A percentile compares a stretch with the other conserved stretches of the same genome.
Evolutionary conservation across 148 eudicot species (phyloP).

Genomic region (Salicornia ramosissima): DNA sequence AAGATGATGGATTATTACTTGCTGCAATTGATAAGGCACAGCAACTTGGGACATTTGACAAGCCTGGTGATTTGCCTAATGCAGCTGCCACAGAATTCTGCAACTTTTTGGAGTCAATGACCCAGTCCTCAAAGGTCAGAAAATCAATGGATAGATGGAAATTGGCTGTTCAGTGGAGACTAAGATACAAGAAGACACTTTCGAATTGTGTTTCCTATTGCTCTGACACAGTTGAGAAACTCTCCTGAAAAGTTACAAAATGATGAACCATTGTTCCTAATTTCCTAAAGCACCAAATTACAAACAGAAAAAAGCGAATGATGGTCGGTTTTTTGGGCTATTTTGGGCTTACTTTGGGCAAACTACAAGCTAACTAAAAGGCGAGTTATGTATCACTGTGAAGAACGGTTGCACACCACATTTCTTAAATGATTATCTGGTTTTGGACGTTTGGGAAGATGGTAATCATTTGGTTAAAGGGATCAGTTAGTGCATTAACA

Average conservation of each 20-base stretch:
- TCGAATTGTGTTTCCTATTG: slow-evolving; percentile 52
- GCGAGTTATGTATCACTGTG: no score
- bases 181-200: slow-evolving; percentile 55
- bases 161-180: slow-evolving; percentile 79
- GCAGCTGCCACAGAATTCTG: slow-evolving; percentile 35
- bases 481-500: no score
- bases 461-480: no score
- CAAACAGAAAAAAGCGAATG: no score
- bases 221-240: slow-evolving; percentile 27
- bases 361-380: no score
- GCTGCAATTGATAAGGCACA: slow-evolving; percentile 38
- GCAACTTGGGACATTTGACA: slow-evolving; percentile 20
- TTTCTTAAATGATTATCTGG: no score
- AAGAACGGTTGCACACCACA: no score
- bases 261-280: neutral
- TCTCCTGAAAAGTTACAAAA: neutral
- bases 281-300: no score
- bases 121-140: slow-evolving; percentile 21
- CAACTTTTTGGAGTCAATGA: slow-evolving; percentile 35
- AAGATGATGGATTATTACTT: slow-evolving; percentile 50
- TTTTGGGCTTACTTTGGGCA: no score
- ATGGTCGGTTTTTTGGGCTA: no score
- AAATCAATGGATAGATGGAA: slow-evolving; percentile 57
- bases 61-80: slow-evolving; percentile 21
- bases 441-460: no score